Evolutionary conservation across 148 eudicot genomes (phyloP).

Genomic region (Vaccinium macrocarpon): DNA sequence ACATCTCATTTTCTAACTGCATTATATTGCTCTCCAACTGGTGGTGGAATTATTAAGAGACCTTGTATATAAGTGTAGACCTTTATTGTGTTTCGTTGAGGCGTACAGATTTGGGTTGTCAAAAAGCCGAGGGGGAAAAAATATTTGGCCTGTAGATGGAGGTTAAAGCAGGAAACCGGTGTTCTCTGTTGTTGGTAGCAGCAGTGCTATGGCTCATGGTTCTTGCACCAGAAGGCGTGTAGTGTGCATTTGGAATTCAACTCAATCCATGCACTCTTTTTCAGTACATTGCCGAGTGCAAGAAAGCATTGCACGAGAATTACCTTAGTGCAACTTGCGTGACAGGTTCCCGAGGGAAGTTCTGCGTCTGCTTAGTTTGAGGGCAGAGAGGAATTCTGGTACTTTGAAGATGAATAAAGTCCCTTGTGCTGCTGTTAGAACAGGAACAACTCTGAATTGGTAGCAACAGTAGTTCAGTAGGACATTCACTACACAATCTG

Average conservation of each 20-base stretch:
- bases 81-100: neutral
- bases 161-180: neutral
- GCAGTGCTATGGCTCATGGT: neutral
- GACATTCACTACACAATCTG: neutral
- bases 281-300: slow-evolving; percentile 5
- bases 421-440: neutral
- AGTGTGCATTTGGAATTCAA: slow-evolving; percentile 5
- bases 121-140: neutral
- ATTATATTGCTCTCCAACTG: neutral
- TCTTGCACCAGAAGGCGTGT: neutral
- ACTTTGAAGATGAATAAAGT: neutral
- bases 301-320: neutral
- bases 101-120: neutral
- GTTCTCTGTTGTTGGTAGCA: neutral
- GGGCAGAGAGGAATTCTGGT: neutral
- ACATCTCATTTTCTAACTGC: neutral
- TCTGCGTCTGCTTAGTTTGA: neutral
- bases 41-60: neutral
- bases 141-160: neutral
- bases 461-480: neutral
- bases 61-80: neutral
- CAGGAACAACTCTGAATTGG: neutral
- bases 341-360: neutral
- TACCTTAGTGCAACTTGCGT: slow-evolving; percentile 1
- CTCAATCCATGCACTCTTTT: slow-evolving; percentile 5